These are phyloP conservation scores for Cunninghamia lanceolata DNA, from an alignment of 75 land plant genomes.

Conservation along the genomic window DNA sequence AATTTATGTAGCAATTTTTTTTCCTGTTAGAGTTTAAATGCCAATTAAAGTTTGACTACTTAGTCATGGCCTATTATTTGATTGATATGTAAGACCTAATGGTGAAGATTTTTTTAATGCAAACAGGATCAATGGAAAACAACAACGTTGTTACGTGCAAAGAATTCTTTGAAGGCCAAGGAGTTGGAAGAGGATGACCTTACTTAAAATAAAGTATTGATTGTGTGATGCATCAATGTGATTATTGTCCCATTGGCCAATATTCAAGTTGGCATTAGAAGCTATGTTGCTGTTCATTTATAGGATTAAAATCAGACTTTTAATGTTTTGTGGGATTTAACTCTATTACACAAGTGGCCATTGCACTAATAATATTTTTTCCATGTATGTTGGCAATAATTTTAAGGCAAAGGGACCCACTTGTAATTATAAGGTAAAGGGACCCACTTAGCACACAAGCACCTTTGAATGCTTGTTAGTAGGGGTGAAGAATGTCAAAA, in stretches of 20 bases:
- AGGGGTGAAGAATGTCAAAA: too few relatives aligned
- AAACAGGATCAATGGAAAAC: constrained; percentile 42
- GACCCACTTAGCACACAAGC: too few relatives aligned
- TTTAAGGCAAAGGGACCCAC: too few relatives aligned
- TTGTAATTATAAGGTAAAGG: too few relatives aligned
- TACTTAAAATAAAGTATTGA: too few relatives aligned
- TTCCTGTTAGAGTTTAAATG: neutral
- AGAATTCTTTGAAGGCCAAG: constrained; percentile 30
- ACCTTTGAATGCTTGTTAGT: too few relatives aligned
- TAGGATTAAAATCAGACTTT: neutral
- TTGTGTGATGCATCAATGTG: too few relatives aligned
- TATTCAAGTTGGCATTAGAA: neutral
- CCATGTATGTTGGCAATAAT: too few relatives aligned
- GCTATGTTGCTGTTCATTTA: neutral
- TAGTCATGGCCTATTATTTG: neutral
- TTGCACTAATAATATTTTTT: too few relatives aligned
- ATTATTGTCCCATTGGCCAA: too few relatives aligned
- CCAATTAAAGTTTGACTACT: neutral
- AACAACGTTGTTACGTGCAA: constrained; percentile 31
- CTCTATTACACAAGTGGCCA: too few relatives aligned
- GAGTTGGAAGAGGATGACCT: constrained; percentile 21
- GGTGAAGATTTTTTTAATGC: neutral
- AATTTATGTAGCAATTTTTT: neutral
- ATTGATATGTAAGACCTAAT: neutral
- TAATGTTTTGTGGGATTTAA: too few relatives aligned